A percentile compares a stretch with the other conserved stretches of the same genome.
These are phyloP conservation scores for Teunomyces lycoperdinae DNA, from an alignment of 805 yeast species.

Conservation along the genomic window DNA sequence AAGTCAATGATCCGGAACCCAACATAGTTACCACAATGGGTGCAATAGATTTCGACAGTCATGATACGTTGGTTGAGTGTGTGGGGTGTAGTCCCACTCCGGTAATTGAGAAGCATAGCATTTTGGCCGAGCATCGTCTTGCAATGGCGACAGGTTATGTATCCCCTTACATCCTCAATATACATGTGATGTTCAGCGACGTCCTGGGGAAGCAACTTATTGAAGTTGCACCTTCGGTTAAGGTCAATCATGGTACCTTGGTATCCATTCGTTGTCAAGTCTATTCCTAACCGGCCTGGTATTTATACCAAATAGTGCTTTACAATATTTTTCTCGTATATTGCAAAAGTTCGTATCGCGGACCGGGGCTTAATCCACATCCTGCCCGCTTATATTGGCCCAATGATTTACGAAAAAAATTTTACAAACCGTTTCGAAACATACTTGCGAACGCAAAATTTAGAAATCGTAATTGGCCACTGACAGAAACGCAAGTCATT, in stretches of 20 bases:
- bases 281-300: not conserved
- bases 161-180: not conserved
- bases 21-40: constrained; percentile 1
- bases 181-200: not conserved
- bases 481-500: no score
- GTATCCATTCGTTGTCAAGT: not conserved
- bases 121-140: not conserved
- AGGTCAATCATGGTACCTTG: not conserved
- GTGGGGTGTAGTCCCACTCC: not conserved
- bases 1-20: constrained; percentile 14
- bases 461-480: no score
- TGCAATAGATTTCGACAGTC: constrained; percentile 1
- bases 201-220: not conserved
- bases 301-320: not conserved
- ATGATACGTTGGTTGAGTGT: not conserved
- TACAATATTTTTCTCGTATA: constrained; percentile 1
- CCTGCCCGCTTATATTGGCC: no score
- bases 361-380: not conserved
- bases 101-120: not conserved
- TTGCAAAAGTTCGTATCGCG: not conserved
- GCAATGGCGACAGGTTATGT: not conserved
- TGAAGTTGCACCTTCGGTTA: not conserved
- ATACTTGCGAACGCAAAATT: no score
- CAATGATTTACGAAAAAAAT: not conserved
- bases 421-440: not conserved